These are phyloP conservation scores for Leccinum griseonigrum DNA, from an alignment of 1,284 basidiomycete species.

Conservation along the genomic window DNA sequence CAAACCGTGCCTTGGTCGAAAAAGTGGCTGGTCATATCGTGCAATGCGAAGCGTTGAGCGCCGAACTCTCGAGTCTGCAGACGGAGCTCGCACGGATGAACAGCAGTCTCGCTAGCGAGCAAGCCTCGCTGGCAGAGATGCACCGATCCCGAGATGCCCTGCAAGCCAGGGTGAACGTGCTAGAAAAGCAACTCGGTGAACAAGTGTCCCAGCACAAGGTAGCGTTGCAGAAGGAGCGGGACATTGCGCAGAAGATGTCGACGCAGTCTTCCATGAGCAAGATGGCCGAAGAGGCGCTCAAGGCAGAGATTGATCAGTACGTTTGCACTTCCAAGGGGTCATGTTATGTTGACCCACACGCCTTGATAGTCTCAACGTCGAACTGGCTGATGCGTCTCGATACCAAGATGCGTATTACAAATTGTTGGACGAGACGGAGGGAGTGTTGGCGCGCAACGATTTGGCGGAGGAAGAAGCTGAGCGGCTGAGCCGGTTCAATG, in stretches of 20 bases:
- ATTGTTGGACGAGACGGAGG: constrained; percentile 59
- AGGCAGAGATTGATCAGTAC: constrained; percentile 61
- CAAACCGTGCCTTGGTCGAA: constrained; percentile 36
- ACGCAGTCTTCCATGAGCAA: constrained; percentile 51
- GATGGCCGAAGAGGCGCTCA: constrained; percentile 60
- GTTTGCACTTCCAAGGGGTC: constrained; percentile 23
- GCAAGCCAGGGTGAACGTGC: constrained; percentile 25
- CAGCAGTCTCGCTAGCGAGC: constrained; percentile 27
- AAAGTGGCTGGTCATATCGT: constrained; percentile 40
- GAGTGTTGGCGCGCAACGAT: constrained; percentile 63
- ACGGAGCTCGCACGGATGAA: constrained; percentile 34
- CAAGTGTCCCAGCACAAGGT: constrained; percentile 31
- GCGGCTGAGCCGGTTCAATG: constrained; percentile 69
- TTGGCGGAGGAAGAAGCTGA: constrained; percentile 72
- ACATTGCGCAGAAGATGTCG: constrained; percentile 45
- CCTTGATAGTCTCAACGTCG: constrained; percentile 47
- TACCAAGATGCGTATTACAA: constrained; percentile 67
- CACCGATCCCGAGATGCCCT: constrained; percentile 28
- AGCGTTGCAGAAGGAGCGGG: constrained; percentile 50
- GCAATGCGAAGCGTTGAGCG: constrained; percentile 38
- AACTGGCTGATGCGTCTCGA: constrained; percentile 54
- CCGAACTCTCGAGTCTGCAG: constrained; percentile 39
- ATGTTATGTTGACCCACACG: neutral
- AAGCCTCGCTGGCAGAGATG: constrained; percentile 15
- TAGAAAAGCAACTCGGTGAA: constrained; percentile 28